Evolutionary conservation across 1,139 yeast genomes (phyloP).

Genomic region (Candida pseudoviswanathii): DNA sequence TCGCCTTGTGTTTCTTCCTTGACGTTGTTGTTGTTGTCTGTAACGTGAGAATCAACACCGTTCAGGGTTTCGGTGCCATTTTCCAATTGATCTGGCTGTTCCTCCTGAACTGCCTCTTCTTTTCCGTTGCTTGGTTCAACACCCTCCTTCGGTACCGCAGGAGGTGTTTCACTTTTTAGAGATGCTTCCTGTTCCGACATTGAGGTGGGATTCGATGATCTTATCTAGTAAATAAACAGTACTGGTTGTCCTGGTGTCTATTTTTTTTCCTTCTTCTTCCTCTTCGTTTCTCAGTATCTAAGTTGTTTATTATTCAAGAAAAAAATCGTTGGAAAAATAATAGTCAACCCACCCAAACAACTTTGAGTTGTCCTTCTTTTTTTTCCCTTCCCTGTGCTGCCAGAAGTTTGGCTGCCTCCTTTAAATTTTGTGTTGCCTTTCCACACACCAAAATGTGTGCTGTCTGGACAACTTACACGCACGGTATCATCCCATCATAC

Average conservation of each 20-base stretch:
- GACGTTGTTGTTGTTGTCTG: neutral
- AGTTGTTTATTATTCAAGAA: constrained; percentile 2
- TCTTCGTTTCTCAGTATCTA: neutral
- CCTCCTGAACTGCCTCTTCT: neutral
- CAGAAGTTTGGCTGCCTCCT: neutral
- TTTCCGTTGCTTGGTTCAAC: constrained; percentile 1
- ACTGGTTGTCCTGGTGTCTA: neutral
- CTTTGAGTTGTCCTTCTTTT: constrained; percentile 2
- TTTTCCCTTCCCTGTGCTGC: neutral
- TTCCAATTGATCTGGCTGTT: neutral
- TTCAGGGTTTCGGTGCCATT: neutral
- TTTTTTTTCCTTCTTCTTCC: constrained; percentile 5
- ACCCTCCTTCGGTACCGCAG: neutral
- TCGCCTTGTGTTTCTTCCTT: neutral
- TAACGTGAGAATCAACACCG: neutral
- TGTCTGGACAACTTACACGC: neutral
- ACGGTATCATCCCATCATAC: neutral
- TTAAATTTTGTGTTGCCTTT: neutral
- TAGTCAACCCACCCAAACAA: neutral
- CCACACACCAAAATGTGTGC: neutral
- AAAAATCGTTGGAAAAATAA: constrained; percentile 2
- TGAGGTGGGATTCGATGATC: neutral
- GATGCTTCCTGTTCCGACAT: constrained; percentile 10
- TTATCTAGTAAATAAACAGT: neutral
- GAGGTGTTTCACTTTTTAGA: neutral